A percentile compares a stretch with the other conserved stretches of the same genome.
Conservation (phyloP, 441 rosid species). For the Macaranga tanarius region DNA sequence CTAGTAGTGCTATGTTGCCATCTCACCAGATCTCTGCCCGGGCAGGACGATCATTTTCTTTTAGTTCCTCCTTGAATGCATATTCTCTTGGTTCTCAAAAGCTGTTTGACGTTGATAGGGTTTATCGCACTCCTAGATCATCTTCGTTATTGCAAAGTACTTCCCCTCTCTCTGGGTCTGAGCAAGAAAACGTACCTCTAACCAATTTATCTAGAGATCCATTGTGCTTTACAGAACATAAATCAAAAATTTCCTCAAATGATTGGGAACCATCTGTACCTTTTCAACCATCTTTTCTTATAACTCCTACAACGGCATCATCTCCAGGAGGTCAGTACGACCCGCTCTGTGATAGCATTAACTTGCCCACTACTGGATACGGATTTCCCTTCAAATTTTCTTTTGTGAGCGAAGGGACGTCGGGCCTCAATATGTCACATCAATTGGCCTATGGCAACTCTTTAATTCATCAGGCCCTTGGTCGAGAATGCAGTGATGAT, state of each 20-base stretch:
- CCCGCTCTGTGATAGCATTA: constrained; percentile 60
- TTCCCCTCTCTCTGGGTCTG: constrained; percentile 42
- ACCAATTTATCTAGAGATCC: constrained; percentile 29
- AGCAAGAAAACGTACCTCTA: constrained; percentile 35
- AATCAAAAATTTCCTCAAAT: constrained; percentile 45
- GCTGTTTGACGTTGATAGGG: constrained; percentile 33
- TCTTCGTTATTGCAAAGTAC: constrained; percentile 37
- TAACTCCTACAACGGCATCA: constrained; percentile 45
- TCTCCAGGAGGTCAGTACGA: constrained; percentile 57
- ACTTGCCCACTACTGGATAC: constrained; percentile 38
- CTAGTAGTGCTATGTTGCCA: constrained; percentile 21
- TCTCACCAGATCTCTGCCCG: constrained; percentile 35
- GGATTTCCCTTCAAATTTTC: constrained; percentile 32
- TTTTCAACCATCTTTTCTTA: constrained; percentile 65
- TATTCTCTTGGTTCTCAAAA: constrained; percentile 39
- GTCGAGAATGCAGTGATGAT: constrained; percentile 41
- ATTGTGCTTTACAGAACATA: constrained; percentile 31
- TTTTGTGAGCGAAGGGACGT: constrained; percentile 35
- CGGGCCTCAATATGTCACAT: constrained; percentile 24
- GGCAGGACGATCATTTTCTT: constrained; percentile 42
- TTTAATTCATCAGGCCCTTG: constrained; percentile 24
- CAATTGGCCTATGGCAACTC: constrained; percentile 41
- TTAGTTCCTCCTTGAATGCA: constrained; percentile 35
- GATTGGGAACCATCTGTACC: constrained; percentile 93
- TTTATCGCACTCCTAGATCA: constrained; percentile 32